Evolutionary conservation across 495 filamentous ascomycete genomes (phyloP).

Genomic region (Recurvomyces mirabilis): DNA sequence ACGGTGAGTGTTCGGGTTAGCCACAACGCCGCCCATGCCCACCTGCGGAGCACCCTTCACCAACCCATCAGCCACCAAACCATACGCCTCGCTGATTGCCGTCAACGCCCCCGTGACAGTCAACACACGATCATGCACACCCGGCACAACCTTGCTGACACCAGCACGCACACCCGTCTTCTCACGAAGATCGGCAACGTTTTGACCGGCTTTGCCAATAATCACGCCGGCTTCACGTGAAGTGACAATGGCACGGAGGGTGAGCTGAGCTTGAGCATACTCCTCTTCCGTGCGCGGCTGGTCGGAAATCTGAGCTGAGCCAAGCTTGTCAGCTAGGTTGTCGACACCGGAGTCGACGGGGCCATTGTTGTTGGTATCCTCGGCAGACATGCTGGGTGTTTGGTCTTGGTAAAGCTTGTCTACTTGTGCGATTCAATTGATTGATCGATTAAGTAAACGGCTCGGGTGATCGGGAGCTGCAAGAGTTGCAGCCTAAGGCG

Average conservation of each 20-base stretch:
- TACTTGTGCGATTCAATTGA: too few relatives aligned
- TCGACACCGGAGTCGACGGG: constrained; percentile 21
- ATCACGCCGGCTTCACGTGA: constrained; percentile 95
- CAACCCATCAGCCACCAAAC: constrained; percentile 80
- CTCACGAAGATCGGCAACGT: constrained; percentile 91
- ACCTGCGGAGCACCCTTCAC: constrained; percentile 86
- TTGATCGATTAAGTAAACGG: too few relatives aligned
- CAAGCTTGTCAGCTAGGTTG: constrained; percentile 25
- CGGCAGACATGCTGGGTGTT: constrained; percentile 28
- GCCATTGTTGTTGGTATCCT: constrained; percentile 22
- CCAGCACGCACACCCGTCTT: constrained; percentile 96
- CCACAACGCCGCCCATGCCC: constrained; percentile 83
- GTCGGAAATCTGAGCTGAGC: constrained; percentile 21
- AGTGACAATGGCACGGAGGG: constrained; percentile 91
- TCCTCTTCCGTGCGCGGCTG: constrained; percentile 69
- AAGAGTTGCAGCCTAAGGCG: too few relatives aligned
- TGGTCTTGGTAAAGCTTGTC: too few relatives aligned
- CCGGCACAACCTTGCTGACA: constrained; percentile 95
- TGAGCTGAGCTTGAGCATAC: constrained; percentile 81
- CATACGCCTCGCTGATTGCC: constrained; percentile 79
- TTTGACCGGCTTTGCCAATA: constrained; percentile 97
- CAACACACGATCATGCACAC: constrained; percentile 91
- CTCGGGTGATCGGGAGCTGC: too few relatives aligned
- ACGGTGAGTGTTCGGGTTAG: constrained; percentile 87
- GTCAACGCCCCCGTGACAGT: constrained; percentile 84